Percentiles rank a stretch among this genome's conserved stretches.
Conservation (phyloP, 2,329 filamentous ascomycete species). For the Colletotrichum tofieldiae region DNA sequence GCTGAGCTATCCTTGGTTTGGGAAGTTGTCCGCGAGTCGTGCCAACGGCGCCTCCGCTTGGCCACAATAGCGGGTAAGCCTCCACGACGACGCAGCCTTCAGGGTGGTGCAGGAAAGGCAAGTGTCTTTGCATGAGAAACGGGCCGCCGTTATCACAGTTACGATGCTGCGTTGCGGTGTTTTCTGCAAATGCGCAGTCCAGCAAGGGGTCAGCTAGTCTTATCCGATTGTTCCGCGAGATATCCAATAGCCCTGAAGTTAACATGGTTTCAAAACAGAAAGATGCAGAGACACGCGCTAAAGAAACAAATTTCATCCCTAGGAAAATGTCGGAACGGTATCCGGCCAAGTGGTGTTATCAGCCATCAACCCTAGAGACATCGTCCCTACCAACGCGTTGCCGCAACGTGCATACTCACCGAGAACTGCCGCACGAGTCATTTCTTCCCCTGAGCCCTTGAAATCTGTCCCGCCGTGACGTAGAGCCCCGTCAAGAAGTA, state of each 20-base stretch:
- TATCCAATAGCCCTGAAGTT: neutral
- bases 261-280: neutral
- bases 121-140: neutral
- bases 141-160: constrained; percentile 1
- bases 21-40: constrained; percentile 36
- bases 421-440: constrained; percentile 31
- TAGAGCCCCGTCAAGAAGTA: constrained; percentile 20
- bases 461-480: constrained; percentile 35
- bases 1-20: constrained; percentile 8
- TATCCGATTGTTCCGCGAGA: neutral
- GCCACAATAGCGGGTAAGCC: neutral
- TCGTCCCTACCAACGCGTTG: neutral
- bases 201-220: neutral
- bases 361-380: neutral
- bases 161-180: neutral
- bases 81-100: neutral
- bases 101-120: neutral
- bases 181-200: neutral
- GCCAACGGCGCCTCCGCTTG: constrained; percentile 29
- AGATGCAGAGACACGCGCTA: neutral
- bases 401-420: neutral
- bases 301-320: neutral
- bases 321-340: neutral
- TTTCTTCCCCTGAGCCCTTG: constrained; percentile 31
- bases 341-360: neutral